Evolutionary conservation across 306 rosid species (phyloP).

Genomic region (Alnus glutinosa): DNA sequence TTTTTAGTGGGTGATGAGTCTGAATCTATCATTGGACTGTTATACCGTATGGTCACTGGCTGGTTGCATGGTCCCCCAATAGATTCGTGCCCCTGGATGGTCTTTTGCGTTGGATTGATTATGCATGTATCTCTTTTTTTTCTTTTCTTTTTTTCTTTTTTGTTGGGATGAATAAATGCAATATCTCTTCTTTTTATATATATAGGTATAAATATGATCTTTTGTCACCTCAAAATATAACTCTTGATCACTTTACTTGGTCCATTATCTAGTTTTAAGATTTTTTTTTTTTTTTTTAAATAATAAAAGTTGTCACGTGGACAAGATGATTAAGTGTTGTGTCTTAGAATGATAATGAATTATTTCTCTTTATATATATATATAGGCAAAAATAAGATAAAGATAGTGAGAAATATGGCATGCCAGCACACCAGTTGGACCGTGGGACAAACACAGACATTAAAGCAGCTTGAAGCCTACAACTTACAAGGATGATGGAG

Average conservation of each 20-base stretch:
- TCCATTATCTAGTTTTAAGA: too few relatives aligned
- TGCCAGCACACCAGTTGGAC: conserved; percentile 5
- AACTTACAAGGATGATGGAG: not conserved
- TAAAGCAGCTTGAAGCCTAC: not conserved
- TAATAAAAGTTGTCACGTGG: too few relatives aligned
- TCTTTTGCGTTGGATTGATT: not conserved
- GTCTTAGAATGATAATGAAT: too few relatives aligned
- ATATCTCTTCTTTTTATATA: too few relatives aligned
- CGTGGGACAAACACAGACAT: not conserved
- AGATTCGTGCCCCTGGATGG: not conserved
- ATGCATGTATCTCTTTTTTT: not conserved
- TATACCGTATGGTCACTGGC: conserved; percentile 26
- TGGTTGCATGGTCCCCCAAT: not conserved
- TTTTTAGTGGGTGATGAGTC: not conserved
- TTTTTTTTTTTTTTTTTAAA: not conserved
- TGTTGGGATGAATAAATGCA: too few relatives aligned
- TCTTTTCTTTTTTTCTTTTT: not conserved
- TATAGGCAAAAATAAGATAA: not conserved
- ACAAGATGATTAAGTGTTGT: too few relatives aligned
- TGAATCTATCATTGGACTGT: not conserved
- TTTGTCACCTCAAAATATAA: too few relatives aligned
- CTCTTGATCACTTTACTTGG: too few relatives aligned
- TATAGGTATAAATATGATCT: too few relatives aligned
- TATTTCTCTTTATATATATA: not conserved
- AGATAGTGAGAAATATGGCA: conserved; percentile 24